These are phyloP conservation scores for Clarireedia sp. DNA, from an alignment of 2,329 filamentous ascomycete genomes.

Conservation along the genomic window DNA sequence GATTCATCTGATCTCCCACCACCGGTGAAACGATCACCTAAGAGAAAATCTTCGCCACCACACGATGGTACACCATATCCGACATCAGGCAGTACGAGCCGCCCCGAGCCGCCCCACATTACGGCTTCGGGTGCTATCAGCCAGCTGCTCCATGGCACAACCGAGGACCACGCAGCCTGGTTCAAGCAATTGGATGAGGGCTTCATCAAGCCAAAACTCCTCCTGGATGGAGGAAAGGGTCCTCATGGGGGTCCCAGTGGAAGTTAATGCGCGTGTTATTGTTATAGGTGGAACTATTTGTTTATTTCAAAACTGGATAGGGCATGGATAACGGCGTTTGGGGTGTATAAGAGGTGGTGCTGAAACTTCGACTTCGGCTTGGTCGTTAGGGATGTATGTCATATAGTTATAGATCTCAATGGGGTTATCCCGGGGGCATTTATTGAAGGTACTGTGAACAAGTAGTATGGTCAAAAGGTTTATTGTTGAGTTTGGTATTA, in stretches of 20 bases:
- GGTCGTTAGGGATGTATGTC: neutral
- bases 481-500: no score
- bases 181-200: conserved; percentile 93
- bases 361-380: neutral
- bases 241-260: conserved; percentile 22
- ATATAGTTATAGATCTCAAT: neutral
- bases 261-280: neutral
- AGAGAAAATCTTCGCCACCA: conserved; percentile 10
- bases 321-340: conserved; percentile 3
- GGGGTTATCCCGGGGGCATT: neutral
- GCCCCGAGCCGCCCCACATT: conserved; percentile 37
- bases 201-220: conserved; percentile 84
- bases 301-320: conserved; percentile 9
- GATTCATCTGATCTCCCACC: conserved; percentile 60
- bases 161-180: conserved; percentile 81
- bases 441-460: no score
- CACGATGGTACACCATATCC: conserved; percentile 23
- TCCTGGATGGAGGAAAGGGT: conserved; percentile 59
- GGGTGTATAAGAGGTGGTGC: conserved; percentile 4
- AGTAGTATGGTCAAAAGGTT: neutral
- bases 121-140: conserved; percentile 65
- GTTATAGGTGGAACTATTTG: neutral
- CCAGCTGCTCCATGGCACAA: conserved; percentile 67
- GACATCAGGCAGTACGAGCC: conserved; percentile 24
- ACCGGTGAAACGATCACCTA: conserved; percentile 36